Evolutionary conservation across 768 basidiomycete genomes (phyloP).

Genomic region (Trametes maxima): DNA sequence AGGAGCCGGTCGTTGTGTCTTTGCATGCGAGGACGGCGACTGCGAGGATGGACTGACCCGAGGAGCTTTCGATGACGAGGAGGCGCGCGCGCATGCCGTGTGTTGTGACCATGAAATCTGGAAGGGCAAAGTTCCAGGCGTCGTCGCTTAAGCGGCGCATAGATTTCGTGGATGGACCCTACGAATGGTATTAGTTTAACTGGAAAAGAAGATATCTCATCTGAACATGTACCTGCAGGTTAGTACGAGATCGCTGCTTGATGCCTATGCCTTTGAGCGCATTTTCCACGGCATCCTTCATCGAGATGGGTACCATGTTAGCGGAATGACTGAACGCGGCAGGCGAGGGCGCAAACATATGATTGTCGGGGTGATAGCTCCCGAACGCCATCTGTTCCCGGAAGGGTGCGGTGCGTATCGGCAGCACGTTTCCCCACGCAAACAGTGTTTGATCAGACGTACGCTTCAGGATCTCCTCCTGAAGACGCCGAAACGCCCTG

Average conservation of each 20-base stretch:
- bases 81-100: constrained; percentile 15
- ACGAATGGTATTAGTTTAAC: no score
- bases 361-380: constrained; percentile 17
- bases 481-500: constrained; percentile 15
- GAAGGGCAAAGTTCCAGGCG: constrained; percentile 3
- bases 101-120: constrained; percentile 13
- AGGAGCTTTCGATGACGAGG: constrained; percentile 12
- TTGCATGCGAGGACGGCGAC: constrained; percentile 16
- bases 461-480: constrained; percentile 20
- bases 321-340: constrained; percentile 10
- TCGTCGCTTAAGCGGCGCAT: not conserved
- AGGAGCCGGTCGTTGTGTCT: constrained; percentile 9
- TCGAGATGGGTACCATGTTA: constrained; percentile 4
- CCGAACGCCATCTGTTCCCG: constrained; percentile 6
- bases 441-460: constrained; percentile 21
- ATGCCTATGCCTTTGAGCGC: constrained; percentile 4
- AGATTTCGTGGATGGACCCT: not conserved
- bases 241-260: no score
- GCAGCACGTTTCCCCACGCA: constrained; percentile 16
- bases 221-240: no score
- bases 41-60: not conserved
- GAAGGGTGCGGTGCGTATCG: constrained; percentile 8
- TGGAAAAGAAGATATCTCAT: no score
- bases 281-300: constrained; percentile 5
- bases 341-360: constrained; percentile 19